Evolutionary conservation across 1,284 basidiomycete species (phyloP).

Genomic region (Laetiporus sulphureus): DNA sequence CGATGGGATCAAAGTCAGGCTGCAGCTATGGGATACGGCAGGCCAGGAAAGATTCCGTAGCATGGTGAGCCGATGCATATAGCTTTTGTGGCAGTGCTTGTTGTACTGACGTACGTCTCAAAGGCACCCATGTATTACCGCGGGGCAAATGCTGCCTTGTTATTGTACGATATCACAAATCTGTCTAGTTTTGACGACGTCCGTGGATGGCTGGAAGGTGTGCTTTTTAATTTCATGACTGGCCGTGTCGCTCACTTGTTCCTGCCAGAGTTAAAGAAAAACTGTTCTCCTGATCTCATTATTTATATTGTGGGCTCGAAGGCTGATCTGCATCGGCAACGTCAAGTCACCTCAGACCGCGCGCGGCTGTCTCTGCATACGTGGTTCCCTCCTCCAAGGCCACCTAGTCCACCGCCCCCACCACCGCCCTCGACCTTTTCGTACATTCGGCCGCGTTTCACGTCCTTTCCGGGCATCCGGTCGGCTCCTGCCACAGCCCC

Average conservation of each 20-base stretch:
- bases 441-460: constrained; percentile 81
- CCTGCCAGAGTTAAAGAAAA: constrained; percentile 75
- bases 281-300: constrained; percentile 77
- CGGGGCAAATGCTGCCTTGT: constrained; percentile 92
- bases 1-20: constrained; percentile 81
- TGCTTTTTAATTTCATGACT: too few relatives aligned
- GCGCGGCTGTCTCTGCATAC: constrained; percentile 76
- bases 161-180: constrained; percentile 97
- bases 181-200: constrained; percentile 86
- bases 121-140: constrained; percentile 99
- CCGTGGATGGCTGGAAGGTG: constrained; percentile 89
- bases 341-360: constrained; percentile 73
- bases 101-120: constrained; percentile 7
- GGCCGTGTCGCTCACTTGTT: too few relatives aligned
- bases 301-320: constrained; percentile 93
- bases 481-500: constrained; percentile 30
- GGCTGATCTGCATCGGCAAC: constrained; percentile 65
- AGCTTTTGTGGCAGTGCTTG: background rate
- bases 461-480: constrained; percentile 70
- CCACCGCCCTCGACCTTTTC: constrained; percentile 66
- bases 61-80: constrained; percentile 53
- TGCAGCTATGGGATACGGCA: constrained; percentile 92
- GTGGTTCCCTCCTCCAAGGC: constrained; percentile 74
- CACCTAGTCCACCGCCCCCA: constrained; percentile 54
- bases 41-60: constrained; percentile 96